Evolutionary conservation across 352 stramenopile genomes (phyloP).

Genomic region (Globisporangium alternatum): DNA sequence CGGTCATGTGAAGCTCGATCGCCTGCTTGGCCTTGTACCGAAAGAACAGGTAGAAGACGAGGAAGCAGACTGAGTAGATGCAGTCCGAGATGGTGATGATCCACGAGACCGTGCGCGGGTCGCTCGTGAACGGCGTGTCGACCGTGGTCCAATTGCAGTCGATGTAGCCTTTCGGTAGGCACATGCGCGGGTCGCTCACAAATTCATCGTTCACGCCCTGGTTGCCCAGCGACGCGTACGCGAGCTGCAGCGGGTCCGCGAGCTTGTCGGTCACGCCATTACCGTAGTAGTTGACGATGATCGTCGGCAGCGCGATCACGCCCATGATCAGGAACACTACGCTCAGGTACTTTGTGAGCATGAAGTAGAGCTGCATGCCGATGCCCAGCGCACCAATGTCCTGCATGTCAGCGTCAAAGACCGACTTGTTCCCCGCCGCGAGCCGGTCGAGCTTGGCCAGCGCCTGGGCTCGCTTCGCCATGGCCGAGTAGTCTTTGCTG

Average conservation of each 20-base stretch:
- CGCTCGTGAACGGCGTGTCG: conserved; percentile 61
- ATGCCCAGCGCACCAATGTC: conserved; percentile 81
- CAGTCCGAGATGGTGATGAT: conserved; percentile 68
- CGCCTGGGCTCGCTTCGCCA: conserved; percentile 46
- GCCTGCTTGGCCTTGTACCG: conserved; percentile 33
- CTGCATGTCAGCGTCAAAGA: conserved; percentile 56
- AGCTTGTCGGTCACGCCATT: conserved; percentile 64
- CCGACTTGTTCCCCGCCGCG: conserved; percentile 56
- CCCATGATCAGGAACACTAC: conserved; percentile 71
- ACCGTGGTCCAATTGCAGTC: conserved; percentile 72
- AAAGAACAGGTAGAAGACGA: conserved; percentile 65
- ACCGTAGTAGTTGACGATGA: conserved; percentile 63
- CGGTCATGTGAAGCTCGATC: conserved; percentile 64
- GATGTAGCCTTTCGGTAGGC: conserved; percentile 50
- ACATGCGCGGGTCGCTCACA: conserved; percentile 35
- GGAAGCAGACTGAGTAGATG: conserved; percentile 65
- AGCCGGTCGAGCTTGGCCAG: conserved; percentile 55
- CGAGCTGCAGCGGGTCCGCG: conserved; percentile 65
- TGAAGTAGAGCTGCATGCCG: conserved; percentile 83
- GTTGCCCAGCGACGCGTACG: conserved; percentile 75
- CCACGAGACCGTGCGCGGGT: conserved; percentile 59
- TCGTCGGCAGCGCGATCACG: conserved; percentile 53
- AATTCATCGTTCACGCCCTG: conserved; percentile 67
- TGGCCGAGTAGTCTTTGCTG: conserved; percentile 23
- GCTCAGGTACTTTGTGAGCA: conserved; percentile 75